phyloP scores from a whole-genome alignment of 495 filamentous ascomycete species.

The Talaromyces wortmannii region DNA sequence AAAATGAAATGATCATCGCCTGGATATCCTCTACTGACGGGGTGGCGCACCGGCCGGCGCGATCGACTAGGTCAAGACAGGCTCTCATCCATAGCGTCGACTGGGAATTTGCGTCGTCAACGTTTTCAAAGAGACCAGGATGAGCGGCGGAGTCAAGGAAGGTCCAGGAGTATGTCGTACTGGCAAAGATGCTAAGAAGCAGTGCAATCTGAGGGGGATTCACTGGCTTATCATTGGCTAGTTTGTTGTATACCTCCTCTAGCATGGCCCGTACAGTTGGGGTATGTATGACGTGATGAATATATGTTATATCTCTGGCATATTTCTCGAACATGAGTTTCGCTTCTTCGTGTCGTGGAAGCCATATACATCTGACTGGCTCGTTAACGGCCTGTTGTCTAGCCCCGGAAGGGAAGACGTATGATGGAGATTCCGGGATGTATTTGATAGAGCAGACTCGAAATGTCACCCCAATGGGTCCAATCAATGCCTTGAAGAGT shows the following conservation, averaged over 20 bases:
- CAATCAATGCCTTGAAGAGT: not conserved
- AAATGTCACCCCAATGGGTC: not conserved
- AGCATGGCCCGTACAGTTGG: conserved; percentile 27
- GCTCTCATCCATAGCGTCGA: conserved; percentile 26
- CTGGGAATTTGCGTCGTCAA: conserved; percentile 20
- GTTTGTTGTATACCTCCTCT: conserved; percentile 24
- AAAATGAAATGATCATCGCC: conserved; percentile 29
- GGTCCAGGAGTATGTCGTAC: conserved; percentile 33
- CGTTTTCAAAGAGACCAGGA: conserved; percentile 18
- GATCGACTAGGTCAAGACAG: conserved; percentile 31
- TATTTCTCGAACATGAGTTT: conserved; percentile 33
- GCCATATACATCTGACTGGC: conserved; percentile 22
- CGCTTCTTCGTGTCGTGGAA: conserved; percentile 31
- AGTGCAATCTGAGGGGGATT: conserved; percentile 26
- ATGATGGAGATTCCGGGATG: conserved; percentile 1
- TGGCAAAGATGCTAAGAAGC: conserved; percentile 37
- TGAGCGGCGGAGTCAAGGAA: conserved; percentile 9
- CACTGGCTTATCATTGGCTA: conserved; percentile 13
- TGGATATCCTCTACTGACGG: conserved; percentile 37
- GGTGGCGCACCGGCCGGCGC: conserved; percentile 14
- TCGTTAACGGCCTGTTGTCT: not conserved
- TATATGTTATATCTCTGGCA: conserved; percentile 24
- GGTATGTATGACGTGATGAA: conserved; percentile 35
- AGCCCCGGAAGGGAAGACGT: not conserved
- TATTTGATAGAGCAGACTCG: conserved; percentile 3